Conservation (phyloP, 176 grass and related monocot species). For the Eremochloa ophiuroides region DNA sequence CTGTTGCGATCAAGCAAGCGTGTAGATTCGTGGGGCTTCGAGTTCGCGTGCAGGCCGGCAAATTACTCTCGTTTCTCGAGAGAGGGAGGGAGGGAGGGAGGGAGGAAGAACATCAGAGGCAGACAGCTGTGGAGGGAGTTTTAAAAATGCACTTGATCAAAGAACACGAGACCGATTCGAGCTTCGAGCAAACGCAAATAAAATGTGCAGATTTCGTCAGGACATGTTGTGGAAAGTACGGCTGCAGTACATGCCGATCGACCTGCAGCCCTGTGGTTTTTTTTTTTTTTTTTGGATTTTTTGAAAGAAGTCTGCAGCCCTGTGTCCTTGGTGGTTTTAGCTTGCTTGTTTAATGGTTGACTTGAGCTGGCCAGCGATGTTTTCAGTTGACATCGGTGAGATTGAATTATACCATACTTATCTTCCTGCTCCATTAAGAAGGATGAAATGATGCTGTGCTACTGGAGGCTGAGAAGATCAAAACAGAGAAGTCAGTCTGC, state of each 20-base stretch:
- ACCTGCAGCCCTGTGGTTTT: too few relatives aligned
- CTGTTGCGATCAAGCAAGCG: constrained; percentile 35
- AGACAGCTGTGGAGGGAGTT: constrained; percentile 20
- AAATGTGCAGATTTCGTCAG: neutral
- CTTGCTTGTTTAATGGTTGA: constrained; percentile 44
- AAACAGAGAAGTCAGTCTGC: neutral
- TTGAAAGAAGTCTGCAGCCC: too few relatives aligned
- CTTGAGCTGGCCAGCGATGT: neutral
- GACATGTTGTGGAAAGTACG: constrained; percentile 21
- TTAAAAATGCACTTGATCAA: constrained; percentile 26
- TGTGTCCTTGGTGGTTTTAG: neutral
- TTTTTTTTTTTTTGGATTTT: too few relatives aligned
- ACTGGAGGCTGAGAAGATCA: constrained; percentile 5
- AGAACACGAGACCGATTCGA: neutral
- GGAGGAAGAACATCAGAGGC: constrained; percentile 28
- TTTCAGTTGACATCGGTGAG: constrained; percentile 16
- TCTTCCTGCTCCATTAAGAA: constrained; percentile 1
- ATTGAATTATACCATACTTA: constrained; percentile 9
- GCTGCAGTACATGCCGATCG: constrained; percentile 14
- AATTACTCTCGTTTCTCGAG: constrained; percentile 25
- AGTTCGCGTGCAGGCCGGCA: constrained; percentile 12
- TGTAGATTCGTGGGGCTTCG: constrained; percentile 5
- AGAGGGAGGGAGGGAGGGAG: neutral
- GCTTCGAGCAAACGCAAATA: neutral
- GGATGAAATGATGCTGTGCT: neutral